Percentiles rank a stretch among this genome's conserved stretches.
phyloP scores from a whole-genome alignment of 2,329 filamentous ascomycete species.

The Cytospora piceae region DNA sequence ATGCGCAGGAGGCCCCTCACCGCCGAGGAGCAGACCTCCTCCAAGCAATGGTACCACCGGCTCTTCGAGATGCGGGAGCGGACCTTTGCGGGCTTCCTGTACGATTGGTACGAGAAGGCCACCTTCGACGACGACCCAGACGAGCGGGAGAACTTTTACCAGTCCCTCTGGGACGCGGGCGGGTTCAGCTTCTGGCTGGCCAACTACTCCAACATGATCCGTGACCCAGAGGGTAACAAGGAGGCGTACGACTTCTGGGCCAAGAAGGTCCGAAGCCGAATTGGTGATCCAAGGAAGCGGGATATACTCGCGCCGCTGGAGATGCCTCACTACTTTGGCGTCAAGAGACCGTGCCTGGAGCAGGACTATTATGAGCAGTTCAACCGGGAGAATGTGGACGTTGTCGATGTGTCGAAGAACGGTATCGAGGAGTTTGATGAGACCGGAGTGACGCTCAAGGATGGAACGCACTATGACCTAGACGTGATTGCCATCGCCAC shows the following conservation, averaged over 20 bases:
- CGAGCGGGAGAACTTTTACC: constrained; percentile 53
- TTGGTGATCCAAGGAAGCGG: constrained; percentile 52
- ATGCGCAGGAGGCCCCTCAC: constrained; percentile 58
- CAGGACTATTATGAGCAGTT: constrained; percentile 52
- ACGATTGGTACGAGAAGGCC: constrained; percentile 56
- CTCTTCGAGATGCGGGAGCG: constrained; percentile 57
- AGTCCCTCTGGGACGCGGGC: constrained; percentile 53
- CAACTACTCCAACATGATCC: constrained; percentile 57
- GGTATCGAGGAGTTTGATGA: constrained; percentile 46
- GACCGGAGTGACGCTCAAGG: constrained; percentile 45
- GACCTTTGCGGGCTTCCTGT: constrained; percentile 63
- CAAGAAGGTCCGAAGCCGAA: constrained; percentile 52
- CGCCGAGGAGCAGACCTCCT: constrained; percentile 52
- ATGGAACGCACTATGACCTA: constrained; percentile 47
- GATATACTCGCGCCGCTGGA: constrained; percentile 57
- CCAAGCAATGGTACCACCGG: constrained; percentile 49
- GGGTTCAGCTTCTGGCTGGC: constrained; percentile 61
- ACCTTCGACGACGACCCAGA: constrained; percentile 59
- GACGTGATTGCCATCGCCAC: constrained; percentile 51
- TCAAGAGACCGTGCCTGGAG: constrained; percentile 53
- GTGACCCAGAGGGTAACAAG: constrained; percentile 51
- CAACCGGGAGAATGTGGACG: constrained; percentile 47
- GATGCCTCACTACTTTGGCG: constrained; percentile 58
- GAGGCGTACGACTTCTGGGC: constrained; percentile 60
- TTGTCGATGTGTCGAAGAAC: constrained; percentile 48